phyloP scores from a whole-genome alignment of 306 rosid genomes.

The Alnus glutinosa region DNA sequence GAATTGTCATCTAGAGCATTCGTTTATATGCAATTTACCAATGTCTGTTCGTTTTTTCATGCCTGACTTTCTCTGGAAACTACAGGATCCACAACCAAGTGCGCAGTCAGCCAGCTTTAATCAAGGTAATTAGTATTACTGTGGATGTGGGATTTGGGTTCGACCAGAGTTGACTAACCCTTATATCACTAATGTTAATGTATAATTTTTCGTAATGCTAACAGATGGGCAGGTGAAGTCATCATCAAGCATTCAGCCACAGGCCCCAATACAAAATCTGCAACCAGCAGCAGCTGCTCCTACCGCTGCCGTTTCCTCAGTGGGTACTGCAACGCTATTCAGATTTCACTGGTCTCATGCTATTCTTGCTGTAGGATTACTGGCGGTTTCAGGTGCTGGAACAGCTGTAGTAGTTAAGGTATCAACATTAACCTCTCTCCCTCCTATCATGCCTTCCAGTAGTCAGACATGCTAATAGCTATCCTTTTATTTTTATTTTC shows the following conservation, averaged over 20 bases:
- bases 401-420: conserved; percentile 82
- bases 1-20: background rate
- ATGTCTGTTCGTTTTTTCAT: conserved; percentile 16
- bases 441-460: conserved; percentile 12
- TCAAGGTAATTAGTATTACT: conserved; percentile 56
- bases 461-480: conserved; percentile 10
- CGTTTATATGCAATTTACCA: conserved; percentile 10
- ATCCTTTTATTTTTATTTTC: conserved; percentile 20
- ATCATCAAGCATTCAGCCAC: conserved; percentile 53
- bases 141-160: conserved; percentile 15
- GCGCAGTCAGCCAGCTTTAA: conserved; percentile 55
- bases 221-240: conserved; percentile 60
- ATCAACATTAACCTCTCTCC: conserved; percentile 26
- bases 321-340: conserved; percentile 42
- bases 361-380: conserved; percentile 63
- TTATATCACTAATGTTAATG: conserved; percentile 23
- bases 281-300: conserved; percentile 58
- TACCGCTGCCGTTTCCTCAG: conserved; percentile 36
- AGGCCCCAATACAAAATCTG: conserved; percentile 46
- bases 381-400: conserved; percentile 87
- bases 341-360: conserved; percentile 91
- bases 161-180: conserved; percentile 13
- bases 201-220: conserved; percentile 28
- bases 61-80: conserved; percentile 21
- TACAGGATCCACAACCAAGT: conserved; percentile 74